Base-by-base conservation (phyloP, 148 eudicot species). In the Rheum nobile region DNA sequence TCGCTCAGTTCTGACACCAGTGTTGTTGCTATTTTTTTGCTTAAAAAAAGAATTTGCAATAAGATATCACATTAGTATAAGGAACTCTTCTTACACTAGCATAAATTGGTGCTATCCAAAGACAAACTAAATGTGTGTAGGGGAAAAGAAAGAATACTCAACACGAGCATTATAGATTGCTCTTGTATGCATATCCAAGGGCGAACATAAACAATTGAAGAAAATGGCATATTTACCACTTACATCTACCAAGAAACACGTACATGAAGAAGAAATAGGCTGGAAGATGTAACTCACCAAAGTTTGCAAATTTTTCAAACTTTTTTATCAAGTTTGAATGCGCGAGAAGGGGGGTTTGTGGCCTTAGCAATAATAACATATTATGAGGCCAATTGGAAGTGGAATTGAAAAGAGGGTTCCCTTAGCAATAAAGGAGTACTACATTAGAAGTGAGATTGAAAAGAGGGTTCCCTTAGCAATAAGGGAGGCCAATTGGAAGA, bases 91-190 rank as follows among this genome's bases (percentile, higher is more conserved):
- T 16, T 10, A 39, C 59, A 52, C 29, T 22, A 8, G 65, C 16
- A 26, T 24, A 26, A 22, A 26, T 50, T 50, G 3, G 65, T 10
- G 8, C 2, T 26, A 10, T 57, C 65, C 65, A 22, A 55, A 24
- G 29, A 55, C 26, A 57, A 57, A 32, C 65, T 57, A 54, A 19
- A 50, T 6, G 1, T 50, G 57, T 50, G 9, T 24, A 8, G 34
- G 31, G 65, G 9, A 57, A 57, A 10, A 24, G 32, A 57, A n/a
- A n/a, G 97, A 87, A 74, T 96, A 96, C 77, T 96, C 99, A 46
- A 97, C 96, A 72, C 99, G 88, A 47, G 86, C 96, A 90, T 96
- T 96, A 77, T 97, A 90, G 73, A 92, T 87, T 65, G 92, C 96
- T 82, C 88, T 86, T 68, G 90, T 92, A 97, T 96, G 80, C 13